A percentile compares a stretch with the other conserved stretches of the same genome.
Evolutionary conservation across 305 asterid species (phyloP).

Genomic region (Fraxinus albicans): DNA sequence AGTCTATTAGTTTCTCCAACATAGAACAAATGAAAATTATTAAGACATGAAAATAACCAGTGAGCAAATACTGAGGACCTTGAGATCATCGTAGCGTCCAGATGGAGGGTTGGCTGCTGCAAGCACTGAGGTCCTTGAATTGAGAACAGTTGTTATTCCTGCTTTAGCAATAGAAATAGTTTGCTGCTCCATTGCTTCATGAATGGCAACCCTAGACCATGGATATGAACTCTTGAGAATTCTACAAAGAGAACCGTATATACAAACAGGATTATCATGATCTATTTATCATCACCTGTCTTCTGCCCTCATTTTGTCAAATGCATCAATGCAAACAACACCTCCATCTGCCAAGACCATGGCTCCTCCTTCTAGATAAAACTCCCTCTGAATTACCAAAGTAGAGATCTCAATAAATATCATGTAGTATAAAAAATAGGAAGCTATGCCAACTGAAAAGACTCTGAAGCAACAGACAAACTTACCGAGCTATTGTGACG

Average conservation of each 20-base stretch:
- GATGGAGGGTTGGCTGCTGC: conserved; percentile 99
- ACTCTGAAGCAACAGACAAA: conserved; percentile 32
- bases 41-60: not conserved
- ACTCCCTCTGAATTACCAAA: conserved; percentile 68
- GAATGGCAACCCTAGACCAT: conserved; percentile 88
- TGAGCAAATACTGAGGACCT: conserved; percentile 39
- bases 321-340: conserved; percentile 97
- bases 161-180: conserved; percentile 97
- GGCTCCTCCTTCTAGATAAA: conserved; percentile 99
- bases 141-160: conserved; percentile 96
- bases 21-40: conserved; percentile 10
- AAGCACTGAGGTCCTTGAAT: conserved; percentile 96
- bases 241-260: conserved; percentile 13
- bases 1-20: conserved; percentile 25
- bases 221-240: conserved; percentile 25
- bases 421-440: not conserved
- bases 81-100: conserved; percentile 97
- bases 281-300: conserved; percentile 56
- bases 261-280: conserved; percentile 10
- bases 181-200: conserved; percentile 99
- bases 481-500: conserved; percentile 94
- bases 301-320: conserved; percentile 98
- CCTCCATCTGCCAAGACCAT: conserved; percentile 99
- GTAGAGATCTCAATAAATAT: conserved; percentile 25
- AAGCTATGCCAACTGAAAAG: not conserved